These are phyloP conservation scores for Phytopythium montanum DNA, from an alignment of 352 stramenopile species.

Conservation along the genomic window DNA sequence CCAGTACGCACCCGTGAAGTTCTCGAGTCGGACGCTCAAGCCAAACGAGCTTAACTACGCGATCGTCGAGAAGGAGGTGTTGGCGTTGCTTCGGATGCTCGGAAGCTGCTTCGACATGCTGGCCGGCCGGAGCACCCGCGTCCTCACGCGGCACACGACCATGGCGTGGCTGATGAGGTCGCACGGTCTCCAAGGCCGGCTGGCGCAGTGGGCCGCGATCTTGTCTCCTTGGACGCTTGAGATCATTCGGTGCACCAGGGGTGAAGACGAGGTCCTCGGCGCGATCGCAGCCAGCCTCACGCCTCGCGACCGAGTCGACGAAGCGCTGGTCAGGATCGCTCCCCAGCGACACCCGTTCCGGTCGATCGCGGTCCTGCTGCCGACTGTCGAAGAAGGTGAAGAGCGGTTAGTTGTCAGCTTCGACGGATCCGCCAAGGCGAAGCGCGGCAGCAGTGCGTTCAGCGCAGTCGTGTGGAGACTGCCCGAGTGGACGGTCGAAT, in stretches of 20 bases:
- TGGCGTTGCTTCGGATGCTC: slow-evolving; percentile 5
- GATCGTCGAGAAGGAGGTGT: slow-evolving; percentile 10
- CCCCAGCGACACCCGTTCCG: too few species aligned
- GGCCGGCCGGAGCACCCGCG: background rate
- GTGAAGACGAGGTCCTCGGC: background rate
- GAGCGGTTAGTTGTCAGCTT: slow-evolving; percentile 12
- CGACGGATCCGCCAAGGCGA: slow-evolving; percentile 13
- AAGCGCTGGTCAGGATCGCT: too few species aligned
- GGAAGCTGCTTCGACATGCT: slow-evolving; percentile 9
- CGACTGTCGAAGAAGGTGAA: background rate
- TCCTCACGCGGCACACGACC: slow-evolving; percentile 5
- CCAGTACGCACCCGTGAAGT: slow-evolving; percentile 1
- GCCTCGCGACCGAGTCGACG: too few species aligned
- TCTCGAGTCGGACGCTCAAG: slow-evolving; percentile 11
- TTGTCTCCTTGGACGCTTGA: slow-evolving; percentile 4
- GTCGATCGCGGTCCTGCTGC: background rate
- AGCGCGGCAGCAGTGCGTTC: slow-evolving; percentile 5
- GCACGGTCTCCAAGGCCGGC: background rate
- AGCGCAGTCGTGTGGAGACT: slow-evolving; percentile 13
- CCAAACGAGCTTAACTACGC: slow-evolving; percentile 14
- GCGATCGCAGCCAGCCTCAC: background rate
- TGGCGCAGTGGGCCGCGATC: slow-evolving; percentile 5
- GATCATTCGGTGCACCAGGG: background rate
- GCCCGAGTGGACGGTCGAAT: slow-evolving; percentile 5
- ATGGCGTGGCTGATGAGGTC: slow-evolving; percentile 4